Conservation (phyloP, 805 yeast species). For the Monosporozyma solicola region DNA sequence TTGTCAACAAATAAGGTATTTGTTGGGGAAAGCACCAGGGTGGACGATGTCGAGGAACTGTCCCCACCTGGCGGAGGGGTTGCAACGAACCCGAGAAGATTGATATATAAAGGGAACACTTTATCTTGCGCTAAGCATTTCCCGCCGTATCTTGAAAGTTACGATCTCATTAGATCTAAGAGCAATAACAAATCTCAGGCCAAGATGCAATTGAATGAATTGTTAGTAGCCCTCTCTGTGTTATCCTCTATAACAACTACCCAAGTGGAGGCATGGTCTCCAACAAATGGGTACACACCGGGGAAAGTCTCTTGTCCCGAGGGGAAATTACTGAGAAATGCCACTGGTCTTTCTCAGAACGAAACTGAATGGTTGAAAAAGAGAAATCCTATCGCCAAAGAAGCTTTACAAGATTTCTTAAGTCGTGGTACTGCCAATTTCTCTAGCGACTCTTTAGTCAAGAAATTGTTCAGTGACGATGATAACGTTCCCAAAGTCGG, state of each 20-base stretch:
- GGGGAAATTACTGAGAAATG: conserved; percentile 38
- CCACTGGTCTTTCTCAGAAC: conserved; percentile 35
- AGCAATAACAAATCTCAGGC: not conserved
- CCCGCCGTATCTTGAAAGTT: no score
- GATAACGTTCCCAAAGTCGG: conserved; percentile 40
- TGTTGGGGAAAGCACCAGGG: not conserved
- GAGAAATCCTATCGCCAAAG: conserved; percentile 39
- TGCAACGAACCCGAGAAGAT: no score
- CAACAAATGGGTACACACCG: conserved; percentile 54
- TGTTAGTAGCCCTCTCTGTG: not conserved
- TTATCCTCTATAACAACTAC: not conserved
- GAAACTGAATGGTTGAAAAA: conserved; percentile 47
- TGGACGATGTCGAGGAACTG: not conserved
- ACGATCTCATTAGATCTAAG: not conserved
- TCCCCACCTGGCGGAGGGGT: not conserved
- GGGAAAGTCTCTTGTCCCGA: conserved; percentile 42
- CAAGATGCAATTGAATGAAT: not conserved
- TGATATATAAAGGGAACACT: not conserved
- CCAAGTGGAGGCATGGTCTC: conserved; percentile 38
- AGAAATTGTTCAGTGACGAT: conserved; percentile 17
- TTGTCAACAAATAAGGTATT: not conserved
- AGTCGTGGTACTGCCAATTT: conserved; percentile 30
- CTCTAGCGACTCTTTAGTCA: conserved; percentile 10
- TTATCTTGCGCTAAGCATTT: no score
- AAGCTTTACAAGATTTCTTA: conserved; percentile 38